These are phyloP conservation scores for Pholiota adiposa DNA, from an alignment of 1,284 basidiomycete species.

Conservation along the genomic window DNA sequence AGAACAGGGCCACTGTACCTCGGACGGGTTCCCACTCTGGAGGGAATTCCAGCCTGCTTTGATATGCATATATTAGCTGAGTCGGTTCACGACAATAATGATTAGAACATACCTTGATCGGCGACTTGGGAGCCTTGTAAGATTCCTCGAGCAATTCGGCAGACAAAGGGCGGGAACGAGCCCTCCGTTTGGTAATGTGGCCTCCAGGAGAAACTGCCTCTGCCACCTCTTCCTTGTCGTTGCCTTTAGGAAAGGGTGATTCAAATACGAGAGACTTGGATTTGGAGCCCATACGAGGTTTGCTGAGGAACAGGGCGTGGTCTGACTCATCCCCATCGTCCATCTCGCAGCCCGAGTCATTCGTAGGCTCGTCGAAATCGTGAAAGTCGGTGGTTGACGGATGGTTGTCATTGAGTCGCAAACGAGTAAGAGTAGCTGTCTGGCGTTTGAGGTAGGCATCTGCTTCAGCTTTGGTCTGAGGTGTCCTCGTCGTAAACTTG, in stretches of 20 bases:
- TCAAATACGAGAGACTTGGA: constrained; percentile 33
- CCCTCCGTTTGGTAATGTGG: constrained; percentile 72
- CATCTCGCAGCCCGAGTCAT: constrained; percentile 55
- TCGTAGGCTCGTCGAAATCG: constrained; percentile 35
- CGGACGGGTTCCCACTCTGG: constrained; percentile 26
- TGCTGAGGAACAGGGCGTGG: constrained; percentile 37
- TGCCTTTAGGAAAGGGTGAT: constrained; percentile 31
- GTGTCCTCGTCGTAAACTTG: constrained; percentile 55
- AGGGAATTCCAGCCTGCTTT: constrained; percentile 23
- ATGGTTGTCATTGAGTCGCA: constrained; percentile 63
- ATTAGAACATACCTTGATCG: constrained; percentile 43
- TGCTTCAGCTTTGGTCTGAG: constrained; percentile 64
- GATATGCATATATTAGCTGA: constrained; percentile 9
- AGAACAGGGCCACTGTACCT: constrained; percentile 33
- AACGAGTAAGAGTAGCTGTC: constrained; percentile 65
- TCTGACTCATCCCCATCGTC: constrained; percentile 39
- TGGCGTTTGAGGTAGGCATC: constrained; percentile 65
- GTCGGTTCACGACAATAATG: constrained; percentile 11
- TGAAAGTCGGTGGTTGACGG: constrained; percentile 42
- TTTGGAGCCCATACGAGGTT: constrained; percentile 29
- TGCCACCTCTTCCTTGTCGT: constrained; percentile 60
- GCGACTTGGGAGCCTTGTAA: constrained; percentile 44
- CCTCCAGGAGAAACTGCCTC: constrained; percentile 75
- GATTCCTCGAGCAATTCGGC: constrained; percentile 61
- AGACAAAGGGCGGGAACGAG: constrained; percentile 69